Evolutionary conservation across 331 rosid genomes (phyloP).

Genomic region (Acacia pycnantha): DNA sequence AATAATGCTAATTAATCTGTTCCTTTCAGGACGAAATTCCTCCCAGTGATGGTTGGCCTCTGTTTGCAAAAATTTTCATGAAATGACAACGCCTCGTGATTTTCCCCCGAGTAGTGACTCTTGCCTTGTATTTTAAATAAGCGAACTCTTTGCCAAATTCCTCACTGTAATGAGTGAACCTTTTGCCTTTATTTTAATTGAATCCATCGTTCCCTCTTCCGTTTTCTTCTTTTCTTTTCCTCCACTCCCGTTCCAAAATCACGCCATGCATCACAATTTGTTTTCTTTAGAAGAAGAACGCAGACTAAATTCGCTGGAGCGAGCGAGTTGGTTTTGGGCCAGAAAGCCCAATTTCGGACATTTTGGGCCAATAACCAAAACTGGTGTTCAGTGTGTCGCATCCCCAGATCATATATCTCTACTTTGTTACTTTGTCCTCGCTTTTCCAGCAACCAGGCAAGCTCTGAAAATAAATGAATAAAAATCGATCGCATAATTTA

Average conservation of each 20-base stretch:
- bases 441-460: too few relatives aligned
- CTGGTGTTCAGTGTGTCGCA: background rate
- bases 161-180: background rate
- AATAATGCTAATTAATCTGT: background rate
- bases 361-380: background rate
- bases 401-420: background rate
- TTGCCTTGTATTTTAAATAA: background rate
- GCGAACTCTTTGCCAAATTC: background rate
- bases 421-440: background rate
- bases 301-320: background rate
- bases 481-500: background rate
- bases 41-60: background rate
- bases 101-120: background rate
- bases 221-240: background rate
- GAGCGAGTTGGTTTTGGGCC: background rate
- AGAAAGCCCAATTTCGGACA: background rate
- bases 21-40: background rate
- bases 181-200: background rate
- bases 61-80: background rate
- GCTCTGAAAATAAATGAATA: background rate
- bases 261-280: background rate
- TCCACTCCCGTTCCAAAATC: background rate
- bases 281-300: background rate
- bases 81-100: background rate
- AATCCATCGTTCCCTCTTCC: too few relatives aligned